Conservation (phyloP, 768 basidiomycete species). For the Leccinellum rugosiceps region DNA sequence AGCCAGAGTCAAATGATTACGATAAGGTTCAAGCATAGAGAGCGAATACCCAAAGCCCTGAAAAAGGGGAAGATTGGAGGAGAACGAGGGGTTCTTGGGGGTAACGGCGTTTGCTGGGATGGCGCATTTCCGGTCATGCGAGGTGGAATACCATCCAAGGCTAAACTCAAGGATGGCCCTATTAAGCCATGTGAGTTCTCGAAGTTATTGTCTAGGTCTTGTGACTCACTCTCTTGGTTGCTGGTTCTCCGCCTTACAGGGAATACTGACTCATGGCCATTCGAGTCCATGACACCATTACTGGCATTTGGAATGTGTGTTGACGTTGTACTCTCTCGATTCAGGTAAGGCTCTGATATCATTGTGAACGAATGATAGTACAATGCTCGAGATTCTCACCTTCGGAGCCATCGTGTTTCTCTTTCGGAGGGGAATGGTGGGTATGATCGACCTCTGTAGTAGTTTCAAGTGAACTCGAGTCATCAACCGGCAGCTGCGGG, state of each 20-base stretch:
- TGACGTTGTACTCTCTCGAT: slow-evolving; percentile 1
- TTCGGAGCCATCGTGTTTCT: not conserved
- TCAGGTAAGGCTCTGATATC: not conserved
- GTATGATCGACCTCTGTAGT: slow-evolving; percentile 1
- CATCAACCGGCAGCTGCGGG: slow-evolving; percentile 20
- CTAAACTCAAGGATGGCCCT: slow-evolving; percentile 18
- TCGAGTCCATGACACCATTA: not conserved
- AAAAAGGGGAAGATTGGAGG: slow-evolving; percentile 15
- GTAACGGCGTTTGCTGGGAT: slow-evolving; percentile 13
- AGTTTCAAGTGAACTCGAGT: not conserved
- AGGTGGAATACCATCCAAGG: slow-evolving; percentile 7
- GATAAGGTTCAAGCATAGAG: too few species aligned
- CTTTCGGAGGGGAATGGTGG: not conserved
- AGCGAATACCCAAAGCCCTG: slow-evolving; percentile 12
- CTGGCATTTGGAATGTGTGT: not conserved
- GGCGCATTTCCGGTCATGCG: slow-evolving; percentile 3
- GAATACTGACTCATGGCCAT: not conserved
- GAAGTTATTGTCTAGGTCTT: not conserved
- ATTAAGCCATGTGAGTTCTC: not conserved
- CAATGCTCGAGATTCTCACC: not conserved
- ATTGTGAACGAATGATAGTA: not conserved
- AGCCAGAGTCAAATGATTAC: not conserved
- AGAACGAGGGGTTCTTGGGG: slow-evolving; percentile 10
- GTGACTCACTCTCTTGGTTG: slow-evolving; percentile 9
- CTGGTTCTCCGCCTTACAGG: not conserved